phyloP scores from a whole-genome alignment of 768 basidiomycete genomes.

The Leccinellum albellum region DNA sequence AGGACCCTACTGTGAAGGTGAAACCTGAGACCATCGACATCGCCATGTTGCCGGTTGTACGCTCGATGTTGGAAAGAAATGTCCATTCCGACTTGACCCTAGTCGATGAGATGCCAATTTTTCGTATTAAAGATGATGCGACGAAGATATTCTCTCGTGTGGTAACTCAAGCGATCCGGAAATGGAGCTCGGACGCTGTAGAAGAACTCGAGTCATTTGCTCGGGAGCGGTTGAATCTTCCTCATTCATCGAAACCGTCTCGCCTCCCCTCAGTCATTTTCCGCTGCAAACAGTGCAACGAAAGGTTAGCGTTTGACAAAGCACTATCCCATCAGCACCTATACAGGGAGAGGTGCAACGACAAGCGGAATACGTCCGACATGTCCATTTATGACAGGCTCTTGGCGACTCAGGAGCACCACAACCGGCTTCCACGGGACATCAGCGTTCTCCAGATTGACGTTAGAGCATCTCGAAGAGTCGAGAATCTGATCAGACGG shows the following conservation, averaged over 20 bases:
- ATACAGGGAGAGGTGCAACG: background rate
- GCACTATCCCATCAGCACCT: constrained; percentile 9
- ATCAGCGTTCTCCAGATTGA: constrained; percentile 7
- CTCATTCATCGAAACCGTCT: constrained; percentile 5
- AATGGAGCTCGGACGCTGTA: constrained; percentile 9
- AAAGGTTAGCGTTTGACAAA: constrained; percentile 2
- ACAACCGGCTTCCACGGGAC: background rate
- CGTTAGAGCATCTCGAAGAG: background rate
- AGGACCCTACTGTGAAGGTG: background rate
- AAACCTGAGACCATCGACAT: constrained; percentile 5
- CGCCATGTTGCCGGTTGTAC: constrained; percentile 2
- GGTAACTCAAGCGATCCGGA: background rate
- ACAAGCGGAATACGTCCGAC: background rate
- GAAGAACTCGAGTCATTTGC: constrained; percentile 9
- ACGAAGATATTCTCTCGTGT: background rate
- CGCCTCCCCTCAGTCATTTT: constrained; percentile 8
- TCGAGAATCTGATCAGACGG: constrained; percentile 10
- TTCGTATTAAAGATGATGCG: background rate
- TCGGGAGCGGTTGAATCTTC: background rate
- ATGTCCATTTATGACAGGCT: background rate
- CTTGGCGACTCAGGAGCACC: too few species aligned
- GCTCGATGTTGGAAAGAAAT: background rate
- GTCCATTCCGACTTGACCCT: background rate
- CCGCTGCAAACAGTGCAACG: constrained; percentile 2
- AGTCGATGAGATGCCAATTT: background rate